Conservation (phyloP, 306 rosid genomes). For the Pterocarpus santalinus region DNA sequence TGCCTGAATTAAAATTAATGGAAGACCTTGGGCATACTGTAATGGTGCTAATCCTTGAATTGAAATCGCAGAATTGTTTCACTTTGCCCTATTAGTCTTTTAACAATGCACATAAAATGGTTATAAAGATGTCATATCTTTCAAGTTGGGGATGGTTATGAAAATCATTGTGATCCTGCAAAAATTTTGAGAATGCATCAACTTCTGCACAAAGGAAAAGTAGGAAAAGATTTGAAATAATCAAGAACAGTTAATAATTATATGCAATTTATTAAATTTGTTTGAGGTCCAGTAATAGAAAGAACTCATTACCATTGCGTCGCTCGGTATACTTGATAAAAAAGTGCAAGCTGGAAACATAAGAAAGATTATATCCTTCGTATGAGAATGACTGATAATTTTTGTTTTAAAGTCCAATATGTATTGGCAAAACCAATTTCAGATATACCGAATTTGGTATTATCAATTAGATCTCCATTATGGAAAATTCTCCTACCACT, state of each 20-base stretch:
- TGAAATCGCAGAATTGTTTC: too few species aligned
- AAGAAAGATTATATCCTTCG: background rate
- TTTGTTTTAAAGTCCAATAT: background rate
- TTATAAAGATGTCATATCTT: background rate
- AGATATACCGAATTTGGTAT: background rate
- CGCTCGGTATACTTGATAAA: background rate
- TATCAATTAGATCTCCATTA: background rate
- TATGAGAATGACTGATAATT: too few species aligned
- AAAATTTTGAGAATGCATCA: background rate
- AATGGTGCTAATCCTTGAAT: background rate
- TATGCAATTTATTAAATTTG: background rate
- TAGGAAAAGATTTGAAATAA: background rate
- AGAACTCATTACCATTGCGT: background rate
- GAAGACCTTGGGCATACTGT: constrained; percentile 1
- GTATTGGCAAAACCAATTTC: background rate
- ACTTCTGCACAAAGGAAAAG: background rate
- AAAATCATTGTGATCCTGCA: background rate
- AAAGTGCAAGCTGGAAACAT: background rate
- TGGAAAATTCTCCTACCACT: background rate
- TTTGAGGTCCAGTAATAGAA: background rate
- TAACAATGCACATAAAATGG: background rate
- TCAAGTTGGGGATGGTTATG: background rate
- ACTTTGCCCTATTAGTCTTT: background rate
- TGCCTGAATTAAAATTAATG: background rate
- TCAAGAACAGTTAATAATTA: background rate